A percentile compares a stretch with the other conserved stretches of the same genome.
These are phyloP conservation scores for Hypoxylon sp. DNA, from an alignment of 2,329 filamentous ascomycete species.

Conservation along the genomic window DNA sequence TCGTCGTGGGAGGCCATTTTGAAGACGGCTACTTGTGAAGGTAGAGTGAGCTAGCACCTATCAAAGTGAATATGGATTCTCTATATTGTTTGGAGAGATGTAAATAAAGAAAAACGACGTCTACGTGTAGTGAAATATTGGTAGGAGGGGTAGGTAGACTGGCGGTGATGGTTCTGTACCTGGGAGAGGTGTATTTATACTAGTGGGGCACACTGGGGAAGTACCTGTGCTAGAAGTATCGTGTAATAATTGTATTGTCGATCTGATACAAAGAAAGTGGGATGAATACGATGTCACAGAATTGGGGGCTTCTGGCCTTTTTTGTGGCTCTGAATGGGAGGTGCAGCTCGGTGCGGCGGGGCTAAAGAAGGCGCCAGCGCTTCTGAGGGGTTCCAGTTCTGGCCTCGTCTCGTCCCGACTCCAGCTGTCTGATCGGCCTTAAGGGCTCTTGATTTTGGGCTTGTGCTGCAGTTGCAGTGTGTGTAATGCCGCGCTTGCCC, in stretches of 20 bases:
- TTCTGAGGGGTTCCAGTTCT: constrained; percentile 35
- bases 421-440: constrained; percentile 27
- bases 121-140: constrained; percentile 28
- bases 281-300: constrained; percentile 39
- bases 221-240: constrained; percentile 34
- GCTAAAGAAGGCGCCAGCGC: constrained; percentile 30
- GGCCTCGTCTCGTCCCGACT: constrained; percentile 26
- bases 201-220: constrained; percentile 23
- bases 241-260: constrained; percentile 25
- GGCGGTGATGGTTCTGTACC: constrained; percentile 51
- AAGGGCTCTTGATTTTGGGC: constrained; percentile 10
- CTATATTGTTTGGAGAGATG: constrained; percentile 26
- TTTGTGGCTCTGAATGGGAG: constrained; percentile 29
- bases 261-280: constrained; percentile 44
- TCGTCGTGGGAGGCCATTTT: constrained; percentile 78
- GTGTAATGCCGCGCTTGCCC: constrained; percentile 34
- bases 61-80: neutral
- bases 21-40: constrained; percentile 44
- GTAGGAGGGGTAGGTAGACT: constrained; percentile 46
- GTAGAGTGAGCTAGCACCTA: constrained; percentile 11
- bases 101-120: constrained; percentile 23
- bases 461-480: constrained; percentile 15
- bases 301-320: constrained; percentile 31
- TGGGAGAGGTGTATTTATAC: constrained; percentile 38
- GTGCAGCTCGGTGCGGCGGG: constrained; percentile 35